Evolutionary conservation across 805 yeast genomes (phyloP), one percentile per base, ranked within the genome.

Genomic region (Brettanomyces nanus): DNA sequence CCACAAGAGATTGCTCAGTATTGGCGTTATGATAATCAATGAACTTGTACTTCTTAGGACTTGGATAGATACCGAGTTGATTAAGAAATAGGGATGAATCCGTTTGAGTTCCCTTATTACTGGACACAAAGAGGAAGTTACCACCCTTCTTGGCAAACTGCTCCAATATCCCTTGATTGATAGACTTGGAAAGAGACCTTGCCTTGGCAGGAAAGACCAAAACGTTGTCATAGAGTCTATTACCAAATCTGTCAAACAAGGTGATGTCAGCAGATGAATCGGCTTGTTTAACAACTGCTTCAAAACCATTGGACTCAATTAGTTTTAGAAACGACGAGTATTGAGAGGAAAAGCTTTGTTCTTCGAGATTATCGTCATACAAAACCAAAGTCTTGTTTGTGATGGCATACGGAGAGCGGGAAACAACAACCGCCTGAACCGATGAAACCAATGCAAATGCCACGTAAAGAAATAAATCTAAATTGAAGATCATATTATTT

Each of bases 41-140:
- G 31, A 81, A 62, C 38, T 65, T 58, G 56, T 74, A 77, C 36
- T 76, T 80, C 53, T 76, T 82, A 41, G 95, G 94, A 35, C 92
- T 73, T 41, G 96, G 84, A 51, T 68, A 74, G 36, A 92, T 78
- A 23, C 96, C 98, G 46, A 89, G 61, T 55, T 89, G 86, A 51
- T 77, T 75, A 46, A 85, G 70, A 50, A 82, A 80, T 3, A 71
- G 63, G 43, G 85, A 75, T 25, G 82, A 61, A 15, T 80, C 73
- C 19, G 82, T 85, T 28, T 80, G 75, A 13, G 69, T 52, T 14
- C 71, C 73, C 6, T 49, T 45, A 18, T 79, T 71, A 28, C 71
- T 61, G 0, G 81, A 71, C 11, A 85, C 65, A 11, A 79, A 73
- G 14, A 92, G 51, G 6, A 92, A 56, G 54, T 87, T 83, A 43